phyloP scores from a whole-genome alignment of 1,284 basidiomycete genomes.

The Marasmius tenuissimus region DNA sequence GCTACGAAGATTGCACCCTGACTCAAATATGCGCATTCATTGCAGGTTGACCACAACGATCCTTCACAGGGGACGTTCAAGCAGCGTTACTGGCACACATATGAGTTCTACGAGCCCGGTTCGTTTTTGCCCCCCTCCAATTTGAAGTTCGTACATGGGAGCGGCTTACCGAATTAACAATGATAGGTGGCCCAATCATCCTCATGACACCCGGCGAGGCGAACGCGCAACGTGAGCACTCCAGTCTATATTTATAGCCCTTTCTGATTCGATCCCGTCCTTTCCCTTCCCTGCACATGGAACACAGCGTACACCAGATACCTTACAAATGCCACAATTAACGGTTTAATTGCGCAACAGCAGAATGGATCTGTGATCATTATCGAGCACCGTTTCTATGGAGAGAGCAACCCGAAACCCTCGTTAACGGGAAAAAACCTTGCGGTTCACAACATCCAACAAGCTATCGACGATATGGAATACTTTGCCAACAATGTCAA shows the following conservation, averaged over 20 bases:
- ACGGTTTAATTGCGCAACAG: slow-evolving; percentile 67
- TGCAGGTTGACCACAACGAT: slow-evolving; percentile 62
- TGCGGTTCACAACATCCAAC: slow-evolving; percentile 62
- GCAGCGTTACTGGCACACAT: slow-evolving; percentile 71
- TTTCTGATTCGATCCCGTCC: background rate
- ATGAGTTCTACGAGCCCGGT: slow-evolving; percentile 62
- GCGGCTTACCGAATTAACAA: background rate
- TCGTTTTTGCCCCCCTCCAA: slow-evolving; percentile 1
- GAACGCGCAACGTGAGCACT: slow-evolving; percentile 32
- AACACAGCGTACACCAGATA: slow-evolving; percentile 51
- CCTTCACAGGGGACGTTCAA: slow-evolving; percentile 72
- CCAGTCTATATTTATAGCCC: background rate
- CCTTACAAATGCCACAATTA: slow-evolving; percentile 64
- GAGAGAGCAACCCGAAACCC: slow-evolving; percentile 52
- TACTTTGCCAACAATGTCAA: slow-evolving; percentile 69
- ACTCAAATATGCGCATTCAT: background rate
- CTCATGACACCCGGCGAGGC: slow-evolving; percentile 42
- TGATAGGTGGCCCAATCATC: slow-evolving; percentile 2
- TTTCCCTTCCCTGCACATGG: background rate
- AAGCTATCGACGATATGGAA: slow-evolving; percentile 69
- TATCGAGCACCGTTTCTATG: slow-evolving; percentile 50
- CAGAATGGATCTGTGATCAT: slow-evolving; percentile 63
- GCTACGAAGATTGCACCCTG: too few relatives aligned
- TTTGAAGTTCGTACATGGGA: too few relatives aligned
- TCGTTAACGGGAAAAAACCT: slow-evolving; percentile 61